Percentiles rank a stretch among this genome's conserved stretches.
These are phyloP conservation scores for Candida hungchunana DNA, from an alignment of 805 yeast species.

Conservation along the genomic window DNA sequence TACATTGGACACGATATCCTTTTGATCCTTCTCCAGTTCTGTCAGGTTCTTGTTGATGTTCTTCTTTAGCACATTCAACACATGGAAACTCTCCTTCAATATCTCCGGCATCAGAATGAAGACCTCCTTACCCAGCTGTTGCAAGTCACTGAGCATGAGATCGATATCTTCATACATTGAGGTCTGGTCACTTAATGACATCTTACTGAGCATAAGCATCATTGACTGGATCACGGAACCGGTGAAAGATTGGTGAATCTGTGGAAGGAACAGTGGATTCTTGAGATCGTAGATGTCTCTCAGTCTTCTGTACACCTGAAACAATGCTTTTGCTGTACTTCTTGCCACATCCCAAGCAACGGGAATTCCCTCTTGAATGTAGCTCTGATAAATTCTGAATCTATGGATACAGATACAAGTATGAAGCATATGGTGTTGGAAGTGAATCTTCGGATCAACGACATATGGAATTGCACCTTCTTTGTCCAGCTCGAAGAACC, in stretches of 20 bases:
- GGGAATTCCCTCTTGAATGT: conserved; percentile 25
- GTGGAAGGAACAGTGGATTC: conserved; percentile 28
- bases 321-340: conserved; percentile 24
- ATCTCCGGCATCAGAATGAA: conserved; percentile 27
- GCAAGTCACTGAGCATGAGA: conserved; percentile 24
- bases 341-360: conserved; percentile 28
- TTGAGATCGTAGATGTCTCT: conserved; percentile 21
- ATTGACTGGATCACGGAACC: conserved; percentile 31
- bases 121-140: conserved; percentile 21
- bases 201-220: conserved; percentile 25
- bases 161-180: conserved; percentile 26
- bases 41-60: conserved; percentile 24
- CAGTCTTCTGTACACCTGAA: conserved; percentile 27
- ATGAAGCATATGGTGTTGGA: conserved; percentile 30
- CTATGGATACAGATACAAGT: conserved; percentile 30
- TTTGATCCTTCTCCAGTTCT: conserved; percentile 26
- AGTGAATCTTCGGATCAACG: conserved; percentile 24
- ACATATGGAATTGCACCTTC: conserved; percentile 23
- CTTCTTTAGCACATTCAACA: conserved; percentile 24
- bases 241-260: conserved; percentile 31
- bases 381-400: conserved; percentile 28
- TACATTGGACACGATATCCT: conserved; percentile 28
- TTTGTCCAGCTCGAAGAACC: conserved; percentile 27
- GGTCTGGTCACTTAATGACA: conserved; percentile 19
- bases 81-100: conserved; percentile 27